Evolutionary conservation across 352 stramenopile species (phyloP).

Genomic region (Globisporangium mamillatum): DNA sequence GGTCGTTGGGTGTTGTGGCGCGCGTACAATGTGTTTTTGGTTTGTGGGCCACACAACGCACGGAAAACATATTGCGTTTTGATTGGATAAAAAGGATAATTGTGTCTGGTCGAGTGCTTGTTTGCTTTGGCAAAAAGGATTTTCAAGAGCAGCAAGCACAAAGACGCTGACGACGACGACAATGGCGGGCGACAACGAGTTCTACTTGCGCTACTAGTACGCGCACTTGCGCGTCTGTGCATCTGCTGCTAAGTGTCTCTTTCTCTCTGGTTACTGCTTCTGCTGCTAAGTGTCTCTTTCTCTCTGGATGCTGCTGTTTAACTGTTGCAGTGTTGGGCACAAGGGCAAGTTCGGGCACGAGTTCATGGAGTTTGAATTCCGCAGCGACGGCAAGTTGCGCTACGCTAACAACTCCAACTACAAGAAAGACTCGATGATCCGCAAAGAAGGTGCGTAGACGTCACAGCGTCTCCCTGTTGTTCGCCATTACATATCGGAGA

Average conservation of each 20-base stretch:
- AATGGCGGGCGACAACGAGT: constrained; percentile 76
- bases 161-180: background rate
- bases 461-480: background rate
- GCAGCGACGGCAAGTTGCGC: constrained; percentile 86
- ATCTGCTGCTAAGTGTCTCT: background rate
- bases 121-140: constrained; percentile 1
- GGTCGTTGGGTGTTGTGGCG: background rate
- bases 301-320: background rate
- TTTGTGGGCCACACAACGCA: no score
- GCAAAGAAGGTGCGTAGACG: constrained; percentile 88
- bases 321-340: constrained; percentile 87
- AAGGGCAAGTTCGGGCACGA: constrained; percentile 96
- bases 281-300: background rate
- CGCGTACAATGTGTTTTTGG: background rate
- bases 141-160: constrained; percentile 17
- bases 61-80: no score
- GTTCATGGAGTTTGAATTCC: constrained; percentile 98
- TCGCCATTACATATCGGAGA: background rate
- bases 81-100: no score
- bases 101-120: background rate
- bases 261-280: background rate
- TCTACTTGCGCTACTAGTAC: constrained; percentile 89
- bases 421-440: constrained; percentile 97
- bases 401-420: constrained; percentile 99
- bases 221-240: constrained; percentile 13